Evolutionary conservation across 345 rosid species (phyloP), one percentile per base, ranked within the genome.

Genomic region (Syzygium aromaticum): DNA sequence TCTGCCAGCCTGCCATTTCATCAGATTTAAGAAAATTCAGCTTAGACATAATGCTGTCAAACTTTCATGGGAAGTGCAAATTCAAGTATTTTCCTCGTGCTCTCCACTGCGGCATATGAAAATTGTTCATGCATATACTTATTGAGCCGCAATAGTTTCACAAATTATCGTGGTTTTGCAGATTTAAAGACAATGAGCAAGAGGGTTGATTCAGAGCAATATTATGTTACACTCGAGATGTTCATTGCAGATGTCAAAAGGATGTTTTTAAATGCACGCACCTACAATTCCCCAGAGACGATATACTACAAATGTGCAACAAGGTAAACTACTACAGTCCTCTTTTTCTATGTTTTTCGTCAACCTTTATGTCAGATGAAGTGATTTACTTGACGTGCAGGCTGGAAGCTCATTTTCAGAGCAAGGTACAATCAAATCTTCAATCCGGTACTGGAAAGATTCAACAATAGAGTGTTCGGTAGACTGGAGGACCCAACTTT

Each of bases 171-270:
- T 87, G 87, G 77, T 89, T 40, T 85, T 90, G 86, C 94, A 98
- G 99, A 98, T 93, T 90, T 96, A 91, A 96, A 93, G 95, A 97
- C 98, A 38, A 94, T 96, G 94, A 90, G 94, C 0, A 98, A 95
- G 91, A 93, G 99, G 89, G 98, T 96, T 67, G 99, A 98, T 87
- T 95, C 99, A 2, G 99, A 96, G 90, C 98, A 94, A 91, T 98
- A 95, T 87, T 96, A 98, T 59, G 96, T 95, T 57, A 98, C 99
- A 1, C 90, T 98, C 23, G 99, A 98, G 90, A 98, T 96, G 99
- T 98, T 98, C 90, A 90, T 95, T 49, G 98, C 98, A 21, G 99
- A 98, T 89, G 99, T 89, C 86, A 98, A 95, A 94, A 90, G 99
- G 89, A 98, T 98, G 99, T 96, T 96, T 90, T 91, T 92, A 51